Percentiles rank a stretch among this genome's conserved stretches.
Evolutionary conservation across 495 filamentous ascomycete species (phyloP).

Genomic region (Penicillium roqueforti): DNA sequence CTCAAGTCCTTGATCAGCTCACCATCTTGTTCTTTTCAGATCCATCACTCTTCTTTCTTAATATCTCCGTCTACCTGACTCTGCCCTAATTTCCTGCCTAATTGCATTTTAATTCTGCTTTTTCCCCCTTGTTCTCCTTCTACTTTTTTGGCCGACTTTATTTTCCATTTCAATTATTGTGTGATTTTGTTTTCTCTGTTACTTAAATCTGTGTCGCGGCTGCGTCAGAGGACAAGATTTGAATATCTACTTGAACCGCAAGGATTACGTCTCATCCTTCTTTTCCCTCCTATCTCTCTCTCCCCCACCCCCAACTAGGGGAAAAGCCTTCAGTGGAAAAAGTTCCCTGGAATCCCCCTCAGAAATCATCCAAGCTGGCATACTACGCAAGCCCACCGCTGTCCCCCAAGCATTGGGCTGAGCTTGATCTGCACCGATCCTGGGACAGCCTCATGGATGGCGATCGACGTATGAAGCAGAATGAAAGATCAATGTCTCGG

Average conservation of each 20-base stretch:
- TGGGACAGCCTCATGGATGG: slow-evolving; percentile 62
- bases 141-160: not conserved
- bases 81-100: slow-evolving; percentile 6
- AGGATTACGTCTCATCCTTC: slow-evolving; percentile 2
- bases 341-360: not conserved
- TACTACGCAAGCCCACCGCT: slow-evolving; percentile 54
- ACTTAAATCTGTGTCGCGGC: slow-evolving; percentile 1
- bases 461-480: slow-evolving; percentile 62
- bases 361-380: slow-evolving; percentile 50
- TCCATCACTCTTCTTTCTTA: slow-evolving; percentile 8
- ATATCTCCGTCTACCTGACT: slow-evolving; percentile 11
- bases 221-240: slow-evolving; percentile 9
- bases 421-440: slow-evolving; percentile 43
- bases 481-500: slow-evolving; percentile 47
- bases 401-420: slow-evolving; percentile 55
- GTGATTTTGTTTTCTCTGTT: not conserved
- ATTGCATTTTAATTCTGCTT: slow-evolving; percentile 7
- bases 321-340: not conserved
- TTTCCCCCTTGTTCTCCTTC: slow-evolving; percentile 6
- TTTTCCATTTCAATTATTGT: not conserved
- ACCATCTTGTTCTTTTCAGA: slow-evolving; percentile 17
- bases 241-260: slow-evolving; percentile 10
- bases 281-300: not conserved
- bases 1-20: not conserved
- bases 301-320: not conserved